These are phyloP conservation scores for Hygrophorus pudorinus DNA, from an alignment of 768 basidiomycete genomes.

Conservation along the genomic window DNA sequence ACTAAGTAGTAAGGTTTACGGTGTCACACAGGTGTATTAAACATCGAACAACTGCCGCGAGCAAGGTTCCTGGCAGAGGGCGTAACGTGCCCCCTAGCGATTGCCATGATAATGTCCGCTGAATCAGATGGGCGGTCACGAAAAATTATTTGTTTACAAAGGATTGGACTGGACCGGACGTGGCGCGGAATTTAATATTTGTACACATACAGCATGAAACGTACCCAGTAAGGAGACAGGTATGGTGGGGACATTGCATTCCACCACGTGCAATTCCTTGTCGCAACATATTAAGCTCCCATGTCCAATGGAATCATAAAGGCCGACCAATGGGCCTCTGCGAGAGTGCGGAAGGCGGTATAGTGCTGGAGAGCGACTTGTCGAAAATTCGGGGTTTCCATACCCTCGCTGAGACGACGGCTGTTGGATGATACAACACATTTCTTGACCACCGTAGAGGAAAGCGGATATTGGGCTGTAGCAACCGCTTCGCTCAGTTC, in stretches of 20 bases:
- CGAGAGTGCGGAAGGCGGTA: slow-evolving; percentile 19
- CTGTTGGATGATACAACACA: slow-evolving; percentile 13
- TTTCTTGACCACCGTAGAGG: slow-evolving; percentile 12
- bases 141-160: too few species aligned
- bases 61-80: too few species aligned
- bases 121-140: too few species aligned
- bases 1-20: neutral
- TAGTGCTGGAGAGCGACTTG: slow-evolving; percentile 19
- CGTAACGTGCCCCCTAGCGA: too few species aligned
- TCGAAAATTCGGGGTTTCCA: slow-evolving; percentile 19
- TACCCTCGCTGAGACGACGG: slow-evolving; percentile 16
- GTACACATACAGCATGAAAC: too few species aligned
- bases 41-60: too few species aligned
- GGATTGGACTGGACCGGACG: too few species aligned
- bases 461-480: slow-evolving; percentile 6
- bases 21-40: neutral
- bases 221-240: too few species aligned
- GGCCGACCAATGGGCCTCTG: slow-evolving; percentile 16
- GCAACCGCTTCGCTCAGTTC: slow-evolving; percentile 9
- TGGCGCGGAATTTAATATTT: too few species aligned
- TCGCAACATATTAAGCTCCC: neutral
- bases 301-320: slow-evolving; percentile 5
- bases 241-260: too few species aligned
- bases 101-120: too few species aligned
- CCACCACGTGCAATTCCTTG: too few species aligned